These are phyloP conservation scores for Trichophyton rubrum DNA, from an alignment of 2,329 filamentous ascomycete species.

Conservation along the genomic window DNA sequence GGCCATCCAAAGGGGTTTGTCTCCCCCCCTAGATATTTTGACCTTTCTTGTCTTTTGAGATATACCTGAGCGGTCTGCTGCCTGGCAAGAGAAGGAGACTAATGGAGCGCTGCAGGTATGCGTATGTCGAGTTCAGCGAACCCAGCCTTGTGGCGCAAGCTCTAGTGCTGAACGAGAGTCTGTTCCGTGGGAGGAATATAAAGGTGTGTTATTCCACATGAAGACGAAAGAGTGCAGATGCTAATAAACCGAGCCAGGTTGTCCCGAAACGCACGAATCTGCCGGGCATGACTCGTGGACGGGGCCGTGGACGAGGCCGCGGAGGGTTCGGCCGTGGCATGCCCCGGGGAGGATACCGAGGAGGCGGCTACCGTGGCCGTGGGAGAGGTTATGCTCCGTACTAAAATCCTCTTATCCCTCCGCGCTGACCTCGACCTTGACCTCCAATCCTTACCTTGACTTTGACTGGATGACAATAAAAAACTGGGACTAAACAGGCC, in stretches of 20 bases:
- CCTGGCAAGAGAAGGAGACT: conserved; percentile 45
- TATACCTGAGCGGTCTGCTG: conserved; percentile 28
- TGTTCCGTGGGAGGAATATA: conserved; percentile 87
- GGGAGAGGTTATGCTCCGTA: conserved; percentile 37
- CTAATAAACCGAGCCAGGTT: conserved; percentile 38
- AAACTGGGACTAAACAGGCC: neutral
- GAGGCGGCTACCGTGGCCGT: conserved; percentile 21
- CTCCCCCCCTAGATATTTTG: neutral
- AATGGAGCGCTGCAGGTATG: conserved; percentile 55
- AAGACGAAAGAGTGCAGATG: too few species aligned
- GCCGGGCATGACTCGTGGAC: conserved; percentile 78
- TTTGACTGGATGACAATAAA: neutral
- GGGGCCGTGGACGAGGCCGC: conserved; percentile 39
- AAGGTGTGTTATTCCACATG: conserved; percentile 53
- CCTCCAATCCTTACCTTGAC: too few species aligned
- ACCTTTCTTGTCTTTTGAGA: conserved; percentile 5
- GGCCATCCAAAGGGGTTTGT: conserved; percentile 97
- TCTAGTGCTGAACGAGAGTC: conserved; percentile 87
- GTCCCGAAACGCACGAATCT: conserved; percentile 88
- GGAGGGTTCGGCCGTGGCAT: conserved; percentile 28
- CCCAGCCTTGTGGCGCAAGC: conserved; percentile 86
- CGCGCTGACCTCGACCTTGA: too few species aligned
- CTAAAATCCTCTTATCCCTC: conserved; percentile 13
- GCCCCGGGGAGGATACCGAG: conserved; percentile 14
- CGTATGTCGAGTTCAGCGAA: conserved; percentile 96